phyloP scores from a whole-genome alignment of 805 yeast species.

The Wickerhamomyces bisporus region DNA sequence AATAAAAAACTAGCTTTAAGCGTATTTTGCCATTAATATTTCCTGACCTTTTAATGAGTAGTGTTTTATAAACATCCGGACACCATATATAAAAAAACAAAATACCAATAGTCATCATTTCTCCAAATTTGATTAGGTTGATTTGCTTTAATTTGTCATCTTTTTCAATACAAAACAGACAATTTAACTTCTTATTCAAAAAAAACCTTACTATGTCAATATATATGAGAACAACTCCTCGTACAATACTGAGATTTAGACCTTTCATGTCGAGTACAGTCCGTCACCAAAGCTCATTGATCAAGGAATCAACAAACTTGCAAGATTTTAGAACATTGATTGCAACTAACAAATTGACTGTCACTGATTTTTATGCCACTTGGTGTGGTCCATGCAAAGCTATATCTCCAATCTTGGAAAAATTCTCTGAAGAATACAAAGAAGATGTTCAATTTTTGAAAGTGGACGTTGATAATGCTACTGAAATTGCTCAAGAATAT shows the following conservation, averaged over 20 bases:
- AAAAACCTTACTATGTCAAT: too few species aligned
- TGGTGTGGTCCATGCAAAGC: slow-evolving; percentile 83
- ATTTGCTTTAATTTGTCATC: too few species aligned
- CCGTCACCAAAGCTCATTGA: slow-evolving; percentile 16
- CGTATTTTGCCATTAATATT: too few species aligned
- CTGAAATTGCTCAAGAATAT: slow-evolving; percentile 55
- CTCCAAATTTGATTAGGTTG: too few species aligned
- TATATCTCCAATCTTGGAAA: slow-evolving; percentile 53
- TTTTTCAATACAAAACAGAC: too few species aligned
- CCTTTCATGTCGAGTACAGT: background rate
- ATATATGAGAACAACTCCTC: too few species aligned
- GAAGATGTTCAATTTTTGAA: slow-evolving; percentile 57
- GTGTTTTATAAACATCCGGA: too few species aligned
- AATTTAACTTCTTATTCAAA: too few species aligned
- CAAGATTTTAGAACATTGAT: slow-evolving; percentile 32
- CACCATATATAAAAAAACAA: too few species aligned
- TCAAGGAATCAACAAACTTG: slow-evolving; percentile 30
- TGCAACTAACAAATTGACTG: slow-evolving; percentile 35
- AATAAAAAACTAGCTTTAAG: background rate
- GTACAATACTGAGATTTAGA: too few species aligned
- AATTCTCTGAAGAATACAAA: slow-evolving; percentile 31
- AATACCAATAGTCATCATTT: too few species aligned
- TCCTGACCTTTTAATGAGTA: too few species aligned
- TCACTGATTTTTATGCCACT: slow-evolving; percentile 64
- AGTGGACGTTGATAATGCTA: slow-evolving; percentile 63